These are phyloP conservation scores for Porphyrellus cyaneotinctus DNA, from an alignment of 768 basidiomycete species.

Conservation along the genomic window DNA sequence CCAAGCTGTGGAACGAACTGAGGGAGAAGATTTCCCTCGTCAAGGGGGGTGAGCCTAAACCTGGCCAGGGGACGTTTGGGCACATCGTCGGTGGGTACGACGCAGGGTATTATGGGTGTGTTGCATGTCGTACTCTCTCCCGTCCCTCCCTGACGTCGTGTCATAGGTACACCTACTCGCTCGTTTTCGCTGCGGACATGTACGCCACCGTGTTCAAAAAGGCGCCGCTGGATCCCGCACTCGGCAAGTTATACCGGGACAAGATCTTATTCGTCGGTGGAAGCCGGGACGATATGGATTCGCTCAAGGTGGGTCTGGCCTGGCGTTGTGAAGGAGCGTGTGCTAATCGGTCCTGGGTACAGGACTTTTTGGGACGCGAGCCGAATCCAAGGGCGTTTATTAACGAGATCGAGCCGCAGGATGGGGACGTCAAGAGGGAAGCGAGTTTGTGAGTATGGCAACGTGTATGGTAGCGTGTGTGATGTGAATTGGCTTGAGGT, in stretches of 20 bases:
- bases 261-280: slow-evolving; percentile 70
- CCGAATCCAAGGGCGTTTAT: slow-evolving; percentile 75
- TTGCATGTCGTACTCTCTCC: background rate
- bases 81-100: slow-evolving; percentile 78
- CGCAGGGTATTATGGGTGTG: slow-evolving; percentile 60
- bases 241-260: slow-evolving; percentile 67
- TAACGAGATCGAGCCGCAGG: slow-evolving; percentile 41
- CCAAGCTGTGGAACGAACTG: slow-evolving; percentile 73
- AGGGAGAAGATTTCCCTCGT: slow-evolving; percentile 69
- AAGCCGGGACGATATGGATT: slow-evolving; percentile 68
- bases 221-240: slow-evolving; percentile 66
- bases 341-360: background rate
- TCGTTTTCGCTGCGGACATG: slow-evolving; percentile 59
- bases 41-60: slow-evolving; percentile 49
- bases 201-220: slow-evolving; percentile 74
- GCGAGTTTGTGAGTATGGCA: background rate
- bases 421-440: slow-evolving; percentile 17
- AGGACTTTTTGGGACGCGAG: slow-evolving; percentile 76
- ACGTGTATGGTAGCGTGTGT: background rate
- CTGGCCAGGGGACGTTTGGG: slow-evolving; percentile 72
- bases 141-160: background rate
- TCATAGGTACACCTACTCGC: slow-evolving; percentile 66
- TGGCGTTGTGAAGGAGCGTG: background rate
- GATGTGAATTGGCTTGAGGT: background rate
- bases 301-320: background rate